Percentiles rank a stretch among this genome's conserved stretches.
Conservation (phyloP, 2,329 filamentous ascomycete genomes). For the Arthrobotrys conoides region DNA sequence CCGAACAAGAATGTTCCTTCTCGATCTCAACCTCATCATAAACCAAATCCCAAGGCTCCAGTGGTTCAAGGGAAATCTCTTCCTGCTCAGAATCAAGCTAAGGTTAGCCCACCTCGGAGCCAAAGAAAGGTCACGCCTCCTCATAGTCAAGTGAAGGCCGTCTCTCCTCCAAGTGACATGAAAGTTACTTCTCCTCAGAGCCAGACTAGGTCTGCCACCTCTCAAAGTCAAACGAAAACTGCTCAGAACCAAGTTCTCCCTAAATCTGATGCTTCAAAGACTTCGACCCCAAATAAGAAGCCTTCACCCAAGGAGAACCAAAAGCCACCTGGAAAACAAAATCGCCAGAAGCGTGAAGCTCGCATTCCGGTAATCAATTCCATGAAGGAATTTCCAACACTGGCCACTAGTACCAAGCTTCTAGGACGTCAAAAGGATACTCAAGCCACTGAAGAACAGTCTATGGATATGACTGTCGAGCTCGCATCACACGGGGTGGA, state of each 20-base stretch:
- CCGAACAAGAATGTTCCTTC: not conserved
- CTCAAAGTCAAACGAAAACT: not conserved
- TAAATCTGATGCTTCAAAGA: not conserved
- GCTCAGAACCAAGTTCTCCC: not conserved
- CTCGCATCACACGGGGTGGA: not conserved
- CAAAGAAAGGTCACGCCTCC: not conserved
- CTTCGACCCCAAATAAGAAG: not conserved
- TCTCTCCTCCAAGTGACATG: not conserved
- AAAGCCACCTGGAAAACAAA: conserved; percentile 1
- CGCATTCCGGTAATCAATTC: conserved; percentile 28
- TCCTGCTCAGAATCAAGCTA: not conserved
- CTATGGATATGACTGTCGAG: conserved; percentile 7
- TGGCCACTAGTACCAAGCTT: conserved; percentile 19
- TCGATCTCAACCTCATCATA: not conserved
- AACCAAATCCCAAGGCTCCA: not conserved
- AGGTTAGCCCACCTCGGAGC: not conserved
- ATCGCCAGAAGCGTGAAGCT: not conserved
- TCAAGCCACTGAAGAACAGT: not conserved
- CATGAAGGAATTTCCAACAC: conserved; percentile 44
- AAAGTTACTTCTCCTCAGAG: not conserved
- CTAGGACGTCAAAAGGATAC: conserved; percentile 3
- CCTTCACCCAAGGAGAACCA: conserved; percentile 27
- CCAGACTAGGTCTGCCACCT: not conserved
- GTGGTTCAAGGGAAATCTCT: not conserved
- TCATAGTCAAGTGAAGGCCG: not conserved